Percentiles rank a stretch among this genome's conserved stretches.
These are phyloP conservation scores for Cyclanthera cordifolia DNA, from an alignment of 306 rosid species.

Conservation along the genomic window DNA sequence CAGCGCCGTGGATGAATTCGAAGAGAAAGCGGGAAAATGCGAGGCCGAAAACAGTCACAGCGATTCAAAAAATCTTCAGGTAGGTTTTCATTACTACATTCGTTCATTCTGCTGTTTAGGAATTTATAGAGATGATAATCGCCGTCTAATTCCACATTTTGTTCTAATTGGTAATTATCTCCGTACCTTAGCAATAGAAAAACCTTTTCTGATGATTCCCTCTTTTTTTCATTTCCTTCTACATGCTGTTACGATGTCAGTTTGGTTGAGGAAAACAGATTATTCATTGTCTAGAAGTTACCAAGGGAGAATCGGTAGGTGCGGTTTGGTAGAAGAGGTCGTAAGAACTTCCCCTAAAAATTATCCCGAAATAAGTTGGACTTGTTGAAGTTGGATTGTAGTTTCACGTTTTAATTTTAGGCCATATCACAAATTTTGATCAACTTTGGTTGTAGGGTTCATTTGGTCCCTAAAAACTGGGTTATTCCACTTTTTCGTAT, in stretches of 20 bases:
- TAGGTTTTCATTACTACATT: conserved; percentile 2
- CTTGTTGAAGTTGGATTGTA: neutral
- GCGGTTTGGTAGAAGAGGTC: too few species aligned
- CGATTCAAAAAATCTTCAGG: conserved; percentile 21
- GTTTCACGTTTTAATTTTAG: neutral
- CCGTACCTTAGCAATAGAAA: neutral
- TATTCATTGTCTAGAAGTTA: too few species aligned
- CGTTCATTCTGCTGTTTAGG: neutral
- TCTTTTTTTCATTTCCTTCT: neutral
- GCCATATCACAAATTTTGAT: neutral
- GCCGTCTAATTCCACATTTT: neutral
- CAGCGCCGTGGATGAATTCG: neutral
- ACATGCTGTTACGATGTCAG: too few species aligned
- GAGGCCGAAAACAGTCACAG: conserved; percentile 14
- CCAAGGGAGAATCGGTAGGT: neutral
- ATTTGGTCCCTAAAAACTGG: neutral
- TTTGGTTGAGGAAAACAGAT: neutral
- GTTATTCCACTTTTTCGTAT: too few species aligned
- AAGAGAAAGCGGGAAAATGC: conserved; percentile 9
- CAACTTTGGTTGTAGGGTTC: too few species aligned
- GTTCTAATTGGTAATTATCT: neutral
- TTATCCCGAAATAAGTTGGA: neutral
- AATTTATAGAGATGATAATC: neutral
- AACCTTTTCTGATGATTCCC: neutral
- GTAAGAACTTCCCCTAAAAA: neutral